A percentile compares a stretch with the other conserved stretches of the same genome.
Evolutionary conservation across 257 asterid species (phyloP).

Genomic region (Solanum megistacrolobum): DNA sequence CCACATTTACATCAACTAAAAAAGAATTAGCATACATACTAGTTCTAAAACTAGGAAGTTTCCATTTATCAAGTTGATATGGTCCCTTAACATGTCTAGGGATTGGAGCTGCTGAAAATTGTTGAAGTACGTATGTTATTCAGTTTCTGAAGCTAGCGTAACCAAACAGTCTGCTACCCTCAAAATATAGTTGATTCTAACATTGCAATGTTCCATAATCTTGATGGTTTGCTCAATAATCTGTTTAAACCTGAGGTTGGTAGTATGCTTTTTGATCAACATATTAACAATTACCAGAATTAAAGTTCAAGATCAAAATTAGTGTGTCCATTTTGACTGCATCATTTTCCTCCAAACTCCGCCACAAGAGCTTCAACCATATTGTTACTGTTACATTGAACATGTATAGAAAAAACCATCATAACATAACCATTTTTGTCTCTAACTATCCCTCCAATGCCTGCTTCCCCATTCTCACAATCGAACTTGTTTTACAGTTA

Average conservation of each 20-base stretch:
- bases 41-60: too few relatives aligned
- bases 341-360: background rate
- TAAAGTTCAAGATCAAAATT: background rate
- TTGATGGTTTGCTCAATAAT: background rate
- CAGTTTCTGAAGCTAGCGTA: too few relatives aligned
- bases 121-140: too few relatives aligned
- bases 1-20: too few relatives aligned
- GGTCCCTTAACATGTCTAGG: too few relatives aligned
- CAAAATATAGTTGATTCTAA: too few relatives aligned
- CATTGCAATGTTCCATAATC: background rate
- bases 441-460: background rate
- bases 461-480: background rate
- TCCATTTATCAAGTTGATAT: too few relatives aligned
- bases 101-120: too few relatives aligned
- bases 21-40: too few relatives aligned
- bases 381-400: background rate
- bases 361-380: background rate
- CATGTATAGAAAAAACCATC: background rate
- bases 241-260: background rate
- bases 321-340: background rate
- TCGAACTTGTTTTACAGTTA: background rate
- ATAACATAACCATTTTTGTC: background rate
- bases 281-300: background rate
- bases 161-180: too few relatives aligned
- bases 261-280: background rate